A percentile compares a stretch with the other conserved stretches of the same genome.
These are phyloP conservation scores for Diaporthe longicolla DNA, from an alignment of 2,329 filamentous ascomycete genomes.

Conservation along the genomic window DNA sequence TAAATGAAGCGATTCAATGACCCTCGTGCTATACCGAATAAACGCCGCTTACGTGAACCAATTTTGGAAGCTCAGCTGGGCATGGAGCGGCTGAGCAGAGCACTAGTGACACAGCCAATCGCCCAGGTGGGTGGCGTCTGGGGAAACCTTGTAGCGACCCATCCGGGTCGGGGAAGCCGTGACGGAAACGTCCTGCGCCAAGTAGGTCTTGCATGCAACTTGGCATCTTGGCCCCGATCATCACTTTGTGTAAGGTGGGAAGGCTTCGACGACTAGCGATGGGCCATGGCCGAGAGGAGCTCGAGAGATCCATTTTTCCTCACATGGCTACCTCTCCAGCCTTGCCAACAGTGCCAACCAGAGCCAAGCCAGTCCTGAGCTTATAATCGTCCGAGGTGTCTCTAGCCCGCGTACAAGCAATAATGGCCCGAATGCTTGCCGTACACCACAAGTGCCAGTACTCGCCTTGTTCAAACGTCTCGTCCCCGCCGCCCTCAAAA, in stretches of 20 bases:
- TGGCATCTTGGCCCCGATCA: slow-evolving; percentile 35
- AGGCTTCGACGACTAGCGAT: slow-evolving; percentile 13
- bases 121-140: slow-evolving; percentile 17
- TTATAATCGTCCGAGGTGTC: slow-evolving; percentile 23
- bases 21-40: slow-evolving; percentile 17
- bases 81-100: slow-evolving; percentile 21
- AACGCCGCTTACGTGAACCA: slow-evolving; percentile 29
- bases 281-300: not conserved
- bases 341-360: not conserved
- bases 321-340: not conserved
- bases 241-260: slow-evolving; percentile 21
- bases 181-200: slow-evolving; percentile 33
- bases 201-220: slow-evolving; percentile 33
- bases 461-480: slow-evolving; percentile 27
- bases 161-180: slow-evolving; percentile 25
- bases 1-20: not conserved
- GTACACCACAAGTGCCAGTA: slow-evolving; percentile 1
- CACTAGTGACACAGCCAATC: slow-evolving; percentile 19
- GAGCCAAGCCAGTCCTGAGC: slow-evolving; percentile 17
- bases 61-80: slow-evolving; percentile 26
- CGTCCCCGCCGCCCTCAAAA: not conserved
- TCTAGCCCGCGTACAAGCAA: slow-evolving; percentile 21
- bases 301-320: not conserved
- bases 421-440: slow-evolving; percentile 19
- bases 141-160: slow-evolving; percentile 29